Conservation (phyloP, 169 alveolate species). For the Fabrea salina region DNA sequence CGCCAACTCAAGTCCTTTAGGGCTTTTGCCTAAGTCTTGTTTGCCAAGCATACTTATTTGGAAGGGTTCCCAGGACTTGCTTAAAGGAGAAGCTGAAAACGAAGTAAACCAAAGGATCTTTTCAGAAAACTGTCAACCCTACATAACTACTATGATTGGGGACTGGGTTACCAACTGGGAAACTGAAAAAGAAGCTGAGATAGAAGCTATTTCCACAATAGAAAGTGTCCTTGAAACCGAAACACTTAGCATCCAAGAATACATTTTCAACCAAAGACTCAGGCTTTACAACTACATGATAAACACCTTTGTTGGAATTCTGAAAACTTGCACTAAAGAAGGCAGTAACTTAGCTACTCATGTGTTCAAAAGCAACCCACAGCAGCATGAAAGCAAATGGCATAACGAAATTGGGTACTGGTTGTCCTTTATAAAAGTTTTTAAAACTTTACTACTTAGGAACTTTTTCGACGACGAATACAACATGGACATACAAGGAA, state of each 20-base stretch:
- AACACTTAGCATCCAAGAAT: no score
- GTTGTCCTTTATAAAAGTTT: neutral
- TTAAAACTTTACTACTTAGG: neutral
- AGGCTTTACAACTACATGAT: neutral
- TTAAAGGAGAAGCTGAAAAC: neutral
- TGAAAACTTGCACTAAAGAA: neutral
- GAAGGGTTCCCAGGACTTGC: neutral
- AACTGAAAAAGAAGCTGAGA: neutral
- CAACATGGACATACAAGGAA: neutral
- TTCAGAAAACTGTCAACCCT: neutral
- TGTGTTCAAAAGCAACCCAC: neutral
- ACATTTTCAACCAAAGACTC: neutral
- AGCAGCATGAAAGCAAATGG: neutral
- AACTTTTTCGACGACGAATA: neutral
- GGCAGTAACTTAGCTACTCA: neutral
- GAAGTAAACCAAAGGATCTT: neutral
- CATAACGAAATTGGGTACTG: neutral
- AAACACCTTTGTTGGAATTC: neutral
- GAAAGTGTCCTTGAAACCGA: neutral
- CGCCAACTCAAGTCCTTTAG: neutral
- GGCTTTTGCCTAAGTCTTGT: neutral
- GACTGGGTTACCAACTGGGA: neutral
- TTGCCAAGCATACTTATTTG: neutral
- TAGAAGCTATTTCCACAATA: neutral
- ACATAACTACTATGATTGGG: neutral